Evolutionary conservation across 805 yeast species (phyloP).

Genomic region (Kodamaea fukazawae): DNA sequence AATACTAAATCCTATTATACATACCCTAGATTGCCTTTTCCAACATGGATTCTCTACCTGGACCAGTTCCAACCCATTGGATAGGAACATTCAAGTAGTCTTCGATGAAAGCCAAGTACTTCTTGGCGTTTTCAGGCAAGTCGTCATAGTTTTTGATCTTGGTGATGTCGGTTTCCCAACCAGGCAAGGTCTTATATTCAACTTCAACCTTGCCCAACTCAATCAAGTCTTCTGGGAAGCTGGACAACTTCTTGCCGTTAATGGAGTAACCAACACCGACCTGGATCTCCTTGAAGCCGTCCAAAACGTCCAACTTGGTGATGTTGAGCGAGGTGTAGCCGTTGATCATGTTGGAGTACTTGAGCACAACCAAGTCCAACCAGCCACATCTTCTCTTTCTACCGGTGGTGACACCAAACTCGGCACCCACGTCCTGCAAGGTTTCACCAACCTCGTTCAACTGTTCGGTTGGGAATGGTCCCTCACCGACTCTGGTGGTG

Average conservation of each 20-base stretch:
- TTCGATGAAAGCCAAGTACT: conserved; percentile 82
- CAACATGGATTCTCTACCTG: conserved; percentile 92
- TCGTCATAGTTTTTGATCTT: conserved; percentile 65
- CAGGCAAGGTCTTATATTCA: conserved; percentile 86
- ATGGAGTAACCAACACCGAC: conserved; percentile 82
- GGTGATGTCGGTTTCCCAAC: conserved; percentile 89
- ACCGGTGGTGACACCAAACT: conserved; percentile 97
- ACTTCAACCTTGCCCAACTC: conserved; percentile 88
- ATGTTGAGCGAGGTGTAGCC: conserved; percentile 94
- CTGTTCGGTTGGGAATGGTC: conserved; percentile 99
- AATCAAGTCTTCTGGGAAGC: conserved; percentile 91
- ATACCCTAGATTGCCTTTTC: conserved; percentile 38
- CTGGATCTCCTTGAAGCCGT: conserved; percentile 81
- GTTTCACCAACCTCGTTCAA: conserved; percentile 82
- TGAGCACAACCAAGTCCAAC: conserved; percentile 93
- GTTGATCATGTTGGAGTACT: conserved; percentile 85
- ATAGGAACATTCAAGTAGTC: conserved; percentile 79
- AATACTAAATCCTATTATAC: conserved; percentile 3
- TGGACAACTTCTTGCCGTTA: conserved; percentile 69
- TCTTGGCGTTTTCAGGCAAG: conserved; percentile 83
- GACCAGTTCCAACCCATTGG: conserved; percentile 98
- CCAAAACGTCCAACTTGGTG: conserved; percentile 94
- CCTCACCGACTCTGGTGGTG: conserved; percentile 98
- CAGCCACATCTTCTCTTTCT: conserved; percentile 99
- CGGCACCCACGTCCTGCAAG: conserved; percentile 90